These are phyloP conservation scores for Metarhizium anisopliae DNA, from an alignment of 2,329 filamentous ascomycete species.

Conservation along the genomic window DNA sequence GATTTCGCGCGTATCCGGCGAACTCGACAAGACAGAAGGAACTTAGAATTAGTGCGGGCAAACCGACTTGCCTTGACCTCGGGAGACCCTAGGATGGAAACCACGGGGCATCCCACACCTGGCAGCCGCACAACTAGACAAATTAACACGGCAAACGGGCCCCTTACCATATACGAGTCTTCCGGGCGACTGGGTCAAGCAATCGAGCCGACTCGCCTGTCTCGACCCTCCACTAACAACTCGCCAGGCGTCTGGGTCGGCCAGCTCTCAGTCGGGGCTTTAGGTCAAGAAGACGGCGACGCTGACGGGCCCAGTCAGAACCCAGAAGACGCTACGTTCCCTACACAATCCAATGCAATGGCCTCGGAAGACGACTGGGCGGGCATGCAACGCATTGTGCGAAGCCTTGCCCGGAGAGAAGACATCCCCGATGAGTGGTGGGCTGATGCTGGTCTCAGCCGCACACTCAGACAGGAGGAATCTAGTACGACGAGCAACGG, in stretches of 20 bases:
- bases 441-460: conserved; percentile 59
- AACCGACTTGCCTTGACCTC: not conserved
- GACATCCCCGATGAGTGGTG: conserved; percentile 81
- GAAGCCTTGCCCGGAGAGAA: conserved; percentile 58
- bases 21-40: conserved; percentile 8
- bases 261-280: conserved; percentile 16
- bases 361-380: conserved; percentile 33
- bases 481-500: not conserved
- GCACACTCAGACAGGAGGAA: conserved; percentile 35
- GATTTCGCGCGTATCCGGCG: conserved; percentile 2
- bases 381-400: conserved; percentile 64
- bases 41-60: not conserved
- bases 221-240: not conserved
- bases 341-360: conserved; percentile 3
- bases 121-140: not conserved
- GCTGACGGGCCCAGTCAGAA: not conserved
- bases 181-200: not conserved
- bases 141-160: conserved; percentile 1
- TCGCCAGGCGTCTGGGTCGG: conserved; percentile 16
- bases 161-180: conserved; percentile 5
- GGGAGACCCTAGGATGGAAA: not conserved
- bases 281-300: conserved; percentile 15
- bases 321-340: not conserved
- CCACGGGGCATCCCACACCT: not conserved
- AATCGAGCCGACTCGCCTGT: not conserved